These are phyloP conservation scores for Sporothrix euskadiensis DNA, from an alignment of 2,329 filamentous ascomycete species.

Conservation along the genomic window DNA sequence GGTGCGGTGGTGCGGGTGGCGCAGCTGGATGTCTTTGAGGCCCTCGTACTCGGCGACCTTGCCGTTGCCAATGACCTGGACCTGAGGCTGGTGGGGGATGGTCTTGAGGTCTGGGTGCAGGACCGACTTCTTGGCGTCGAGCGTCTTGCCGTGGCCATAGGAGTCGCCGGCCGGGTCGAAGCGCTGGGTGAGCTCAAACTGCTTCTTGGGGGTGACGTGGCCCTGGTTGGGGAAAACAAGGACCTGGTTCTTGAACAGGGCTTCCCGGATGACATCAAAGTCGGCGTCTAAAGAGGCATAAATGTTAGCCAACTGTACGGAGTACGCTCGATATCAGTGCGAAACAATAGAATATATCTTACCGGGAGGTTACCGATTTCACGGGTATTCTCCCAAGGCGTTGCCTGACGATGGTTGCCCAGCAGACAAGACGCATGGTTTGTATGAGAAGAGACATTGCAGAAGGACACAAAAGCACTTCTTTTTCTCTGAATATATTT, in stretches of 20 bases:
- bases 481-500: background rate
- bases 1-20: slow-evolving; percentile 74
- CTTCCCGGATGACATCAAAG: slow-evolving; percentile 62
- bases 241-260: slow-evolving; percentile 68
- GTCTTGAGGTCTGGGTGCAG: slow-evolving; percentile 80
- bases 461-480: background rate
- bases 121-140: slow-evolving; percentile 63
- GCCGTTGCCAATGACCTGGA: slow-evolving; percentile 79
- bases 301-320: slow-evolving; percentile 7
- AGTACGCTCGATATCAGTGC: background rate
- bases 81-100: slow-evolving; percentile 75
- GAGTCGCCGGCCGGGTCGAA: slow-evolving; percentile 65
- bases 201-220: slow-evolving; percentile 65
- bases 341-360: slow-evolving; percentile 26
- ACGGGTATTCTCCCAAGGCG: slow-evolving; percentile 35
- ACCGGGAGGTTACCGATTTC: slow-evolving; percentile 37
- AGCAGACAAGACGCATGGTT: slow-evolving; percentile 23
- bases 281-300: slow-evolving; percentile 53
- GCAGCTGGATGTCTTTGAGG: slow-evolving; percentile 64
- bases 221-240: slow-evolving; percentile 70
- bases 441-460: background rate
- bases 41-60: slow-evolving; percentile 69
- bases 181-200: slow-evolving; percentile 70
- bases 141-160: slow-evolving; percentile 76
- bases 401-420: slow-evolving; percentile 3